Percentiles rank a stretch among this genome's conserved stretches.
These are phyloP conservation scores for Pyricularia pennisetigena DNA, from an alignment of 2,329 filamentous ascomycete species.

Conservation along the genomic window DNA sequence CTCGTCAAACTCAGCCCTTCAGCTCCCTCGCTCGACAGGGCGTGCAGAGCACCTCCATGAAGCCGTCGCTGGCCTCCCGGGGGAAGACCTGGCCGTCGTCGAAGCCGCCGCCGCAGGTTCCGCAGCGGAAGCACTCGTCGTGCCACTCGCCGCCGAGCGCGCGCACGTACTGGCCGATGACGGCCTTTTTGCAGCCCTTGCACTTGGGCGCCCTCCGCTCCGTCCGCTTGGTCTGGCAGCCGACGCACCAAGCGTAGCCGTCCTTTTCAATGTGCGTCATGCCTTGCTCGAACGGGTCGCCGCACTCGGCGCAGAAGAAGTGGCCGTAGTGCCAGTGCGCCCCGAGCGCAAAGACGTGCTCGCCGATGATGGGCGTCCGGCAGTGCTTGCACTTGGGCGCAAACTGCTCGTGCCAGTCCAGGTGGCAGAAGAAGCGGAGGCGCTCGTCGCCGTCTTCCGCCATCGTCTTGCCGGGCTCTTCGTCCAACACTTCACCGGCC, in stretches of 20 bases:
- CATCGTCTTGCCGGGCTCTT: conserved; percentile 53
- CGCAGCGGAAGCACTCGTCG: conserved; percentile 80
- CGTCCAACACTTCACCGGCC: conserved; percentile 47
- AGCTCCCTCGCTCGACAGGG: conserved; percentile 48
- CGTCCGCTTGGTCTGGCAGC: conserved; percentile 85
- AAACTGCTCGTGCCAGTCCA: conserved; percentile 97
- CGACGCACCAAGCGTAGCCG: conserved; percentile 93
- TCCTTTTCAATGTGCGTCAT: conserved; percentile 83
- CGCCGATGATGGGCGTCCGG: conserved; percentile 90
- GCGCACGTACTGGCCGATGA: conserved; percentile 82
- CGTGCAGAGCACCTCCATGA: conserved; percentile 49
- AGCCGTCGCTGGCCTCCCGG: conserved; percentile 34
- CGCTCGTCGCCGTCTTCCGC: conserved; percentile 64
- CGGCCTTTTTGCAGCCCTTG: conserved; percentile 69
- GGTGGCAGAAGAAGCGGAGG: conserved; percentile 86
- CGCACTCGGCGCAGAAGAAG: conserved; percentile 98
- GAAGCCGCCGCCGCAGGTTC: conserved; percentile 48
- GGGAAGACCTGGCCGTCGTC: conserved; percentile 58
- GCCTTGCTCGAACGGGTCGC: conserved; percentile 76
- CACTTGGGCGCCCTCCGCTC: conserved; percentile 85
- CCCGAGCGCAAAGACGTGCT: conserved; percentile 87
- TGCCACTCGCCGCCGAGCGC: conserved; percentile 93
- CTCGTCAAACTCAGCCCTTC: conserved; percentile 31
- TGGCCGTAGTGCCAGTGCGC: conserved; percentile 96
- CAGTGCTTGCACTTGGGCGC: conserved; percentile 91